Conservation (phyloP, 148 eudicot genomes). For the Chenopodium berlandieri region DNA sequence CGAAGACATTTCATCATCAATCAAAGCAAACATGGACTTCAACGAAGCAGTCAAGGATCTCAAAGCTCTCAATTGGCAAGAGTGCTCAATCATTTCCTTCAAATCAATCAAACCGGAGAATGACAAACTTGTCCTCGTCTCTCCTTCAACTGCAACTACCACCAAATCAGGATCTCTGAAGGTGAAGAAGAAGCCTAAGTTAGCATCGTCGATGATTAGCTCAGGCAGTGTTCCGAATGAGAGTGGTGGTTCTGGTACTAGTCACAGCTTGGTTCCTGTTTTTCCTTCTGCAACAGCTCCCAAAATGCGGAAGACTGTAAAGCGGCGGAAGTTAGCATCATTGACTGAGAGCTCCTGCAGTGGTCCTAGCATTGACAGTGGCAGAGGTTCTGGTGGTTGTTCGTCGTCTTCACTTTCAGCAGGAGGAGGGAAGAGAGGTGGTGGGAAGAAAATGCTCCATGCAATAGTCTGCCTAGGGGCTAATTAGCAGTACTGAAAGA, state of each 20-base stretch:
- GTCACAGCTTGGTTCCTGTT: too few relatives aligned
- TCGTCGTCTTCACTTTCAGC: neutral
- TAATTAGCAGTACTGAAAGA: neutral
- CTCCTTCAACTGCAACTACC: neutral
- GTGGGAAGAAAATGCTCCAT: neutral
- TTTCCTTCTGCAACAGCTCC: too few relatives aligned
- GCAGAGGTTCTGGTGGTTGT: neutral
- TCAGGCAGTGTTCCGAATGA: neutral
- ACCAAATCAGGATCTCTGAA: slow-evolving; percentile 29
- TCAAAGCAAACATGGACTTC: slow-evolving; percentile 27
- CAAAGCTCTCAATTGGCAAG: slow-evolving; percentile 49
- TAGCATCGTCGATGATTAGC: neutral
- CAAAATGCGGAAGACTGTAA: too few relatives aligned
- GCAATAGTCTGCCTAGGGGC: neutral
- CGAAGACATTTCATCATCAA: slow-evolving; percentile 32
- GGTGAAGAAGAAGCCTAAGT: slow-evolving; percentile 18
- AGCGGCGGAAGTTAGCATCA: too few relatives aligned
- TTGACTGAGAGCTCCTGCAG: too few relatives aligned
- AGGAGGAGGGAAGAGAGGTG: neutral
- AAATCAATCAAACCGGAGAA: slow-evolving; percentile 29
- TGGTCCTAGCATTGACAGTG: too few relatives aligned
- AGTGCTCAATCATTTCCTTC: slow-evolving; percentile 43
- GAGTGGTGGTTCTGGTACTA: neutral
- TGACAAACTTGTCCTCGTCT: neutral
- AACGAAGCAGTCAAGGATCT: slow-evolving; percentile 42